Base-by-base conservation (phyloP, 192 early-diverging fungal genomes). In the Cetraspora pellucida region DNA sequence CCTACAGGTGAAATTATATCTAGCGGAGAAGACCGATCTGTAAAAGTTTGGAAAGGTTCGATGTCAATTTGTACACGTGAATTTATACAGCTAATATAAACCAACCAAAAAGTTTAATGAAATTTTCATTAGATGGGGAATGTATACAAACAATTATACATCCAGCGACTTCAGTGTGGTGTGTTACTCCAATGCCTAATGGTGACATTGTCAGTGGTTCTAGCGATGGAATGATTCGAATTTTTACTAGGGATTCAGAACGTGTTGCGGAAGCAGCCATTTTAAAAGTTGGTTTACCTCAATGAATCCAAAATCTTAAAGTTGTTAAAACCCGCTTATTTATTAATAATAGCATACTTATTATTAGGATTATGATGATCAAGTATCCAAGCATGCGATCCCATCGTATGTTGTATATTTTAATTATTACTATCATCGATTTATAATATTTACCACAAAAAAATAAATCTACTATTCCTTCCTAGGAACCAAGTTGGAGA, bases 111-210 rank as follows among this genome's bases (percentile, higher is more conserved):
- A 23, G 9, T 31, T 13, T 67, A 11, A 11, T 69, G 0, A 11
- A 27, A 11, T 68, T 23, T 2, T 30, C 74, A 28, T 77, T 72
- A 95, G 94, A 85, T 68, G 83, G 82, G 23, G 78, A 83, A 23
- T 89, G 90, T 68, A 85, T 85, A 23, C 97, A 99, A 76, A 92
- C 93, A 1, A 90, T 99, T 57, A 77, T 88, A 17, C 91, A 95
- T 64, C 97, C 98, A 4, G 91, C 94, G 30, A 89, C 91, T 11
- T 97, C 96, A 8, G 94, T 98, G 11, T 99, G 98, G 98, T 88
- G 90, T 19, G 93, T 98, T 3, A 83, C 89, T 0, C 77, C 82
- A 1, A 80, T 96, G 25, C 86, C 87, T 10, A 95, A 97, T 77
- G 95, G 93, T 27, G 93, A 98, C 60, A 89, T 96, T 59, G 86